phyloP scores from a whole-genome alignment of 352 stramenopile species.

The Phytophthora hybrid region DNA sequence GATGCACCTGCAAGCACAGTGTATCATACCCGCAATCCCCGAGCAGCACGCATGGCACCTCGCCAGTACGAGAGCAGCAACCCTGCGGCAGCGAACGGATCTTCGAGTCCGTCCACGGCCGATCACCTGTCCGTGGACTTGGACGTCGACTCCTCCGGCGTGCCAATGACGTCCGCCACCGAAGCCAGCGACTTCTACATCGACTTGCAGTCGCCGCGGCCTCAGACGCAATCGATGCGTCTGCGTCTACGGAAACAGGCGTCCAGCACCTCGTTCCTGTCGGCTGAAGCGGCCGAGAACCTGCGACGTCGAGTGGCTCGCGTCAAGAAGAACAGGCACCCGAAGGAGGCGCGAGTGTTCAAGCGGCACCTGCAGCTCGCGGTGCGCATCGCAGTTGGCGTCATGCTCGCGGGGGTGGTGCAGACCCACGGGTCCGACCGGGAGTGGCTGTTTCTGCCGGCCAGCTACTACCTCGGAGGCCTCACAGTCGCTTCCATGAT shows the following conservation, averaged over 20 bases:
- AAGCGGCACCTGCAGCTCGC: slow-evolving; percentile 52
- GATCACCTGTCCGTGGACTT: slow-evolving; percentile 35
- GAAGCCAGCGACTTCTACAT: slow-evolving; percentile 36
- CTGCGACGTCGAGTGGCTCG: slow-evolving; percentile 37
- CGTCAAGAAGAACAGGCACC: slow-evolving; percentile 59
- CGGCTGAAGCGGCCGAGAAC: slow-evolving; percentile 24
- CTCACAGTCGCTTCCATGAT: slow-evolving; percentile 74
- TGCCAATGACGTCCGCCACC: slow-evolving; percentile 31
- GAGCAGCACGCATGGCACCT: slow-evolving; percentile 18
- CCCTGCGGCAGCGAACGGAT: slow-evolving; percentile 15
- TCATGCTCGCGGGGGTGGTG: slow-evolving; percentile 63
- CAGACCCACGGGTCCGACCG: slow-evolving; percentile 54
- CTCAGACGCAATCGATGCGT: slow-evolving; percentile 51
- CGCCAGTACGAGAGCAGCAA: slow-evolving; percentile 18
- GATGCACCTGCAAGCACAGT: background rate
- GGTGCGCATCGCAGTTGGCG: slow-evolving; percentile 64
- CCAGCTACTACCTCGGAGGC: slow-evolving; percentile 74
- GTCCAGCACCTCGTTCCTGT: slow-evolving; percentile 24
- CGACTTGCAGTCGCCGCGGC: slow-evolving; percentile 35
- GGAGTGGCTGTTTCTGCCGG: slow-evolving; percentile 69
- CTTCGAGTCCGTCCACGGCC: slow-evolving; percentile 15
- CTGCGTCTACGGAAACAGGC: slow-evolving; percentile 47
- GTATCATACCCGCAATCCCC: slow-evolving; percentile 22
- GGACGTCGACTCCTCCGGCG: slow-evolving; percentile 25
- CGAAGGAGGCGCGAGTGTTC: slow-evolving; percentile 49